Base-by-base conservation (phyloP, 2,329 filamentous ascomycete genomes). In the Dothideomycetidae sp. region DNA sequence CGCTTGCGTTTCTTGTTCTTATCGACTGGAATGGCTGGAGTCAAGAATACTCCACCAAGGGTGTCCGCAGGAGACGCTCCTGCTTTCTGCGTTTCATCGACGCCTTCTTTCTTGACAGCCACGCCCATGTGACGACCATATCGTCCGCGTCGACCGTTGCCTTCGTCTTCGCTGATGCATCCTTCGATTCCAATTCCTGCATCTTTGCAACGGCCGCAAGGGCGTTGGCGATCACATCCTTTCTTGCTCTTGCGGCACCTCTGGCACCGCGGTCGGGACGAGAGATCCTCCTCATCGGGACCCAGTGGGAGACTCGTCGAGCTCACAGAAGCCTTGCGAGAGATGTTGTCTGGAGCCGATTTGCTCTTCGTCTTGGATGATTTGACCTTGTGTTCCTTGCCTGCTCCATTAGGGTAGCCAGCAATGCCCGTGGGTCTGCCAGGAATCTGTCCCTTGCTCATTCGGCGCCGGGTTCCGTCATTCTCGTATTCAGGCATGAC, bases 181-280 rank as follows among this genome's bases (percentile, higher is more conserved):
- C 88, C 83, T 48, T 96, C 90, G 42, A 84, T 76, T 40, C 81
- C 81, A 50, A 98, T 83, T 13, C 90, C 90, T 30, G 90, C 90
- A 61, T 98, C 90, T 57, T 85, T 84, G 73, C 90, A 98, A 45
- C 90, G 76, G 39, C 85, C 83, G 54, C 90, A 98, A 17, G 90
- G 90, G 28, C 90, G 78, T 61, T 96, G 90, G 41, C 90, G 79
- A 63, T 98, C 90, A 56, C 90, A 98, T 10, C 90, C 90, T 64
- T 98, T 98, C 70, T 98, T 98, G 64, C 88, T 96, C 73, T 98
- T 98, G 52, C 90, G 81, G 68, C 90, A 98, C 41, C 90, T 81
- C 59, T 98, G 90, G 67, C 90, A 98, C 45, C 90, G 85, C 40
- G 90, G 90, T 63, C 96, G 94, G 47, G 81, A 86, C 0, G 88